These are phyloP conservation scores for Lachnellula occidentalis DNA, from an alignment of 2,329 filamentous ascomycete species.

Conservation along the genomic window DNA sequence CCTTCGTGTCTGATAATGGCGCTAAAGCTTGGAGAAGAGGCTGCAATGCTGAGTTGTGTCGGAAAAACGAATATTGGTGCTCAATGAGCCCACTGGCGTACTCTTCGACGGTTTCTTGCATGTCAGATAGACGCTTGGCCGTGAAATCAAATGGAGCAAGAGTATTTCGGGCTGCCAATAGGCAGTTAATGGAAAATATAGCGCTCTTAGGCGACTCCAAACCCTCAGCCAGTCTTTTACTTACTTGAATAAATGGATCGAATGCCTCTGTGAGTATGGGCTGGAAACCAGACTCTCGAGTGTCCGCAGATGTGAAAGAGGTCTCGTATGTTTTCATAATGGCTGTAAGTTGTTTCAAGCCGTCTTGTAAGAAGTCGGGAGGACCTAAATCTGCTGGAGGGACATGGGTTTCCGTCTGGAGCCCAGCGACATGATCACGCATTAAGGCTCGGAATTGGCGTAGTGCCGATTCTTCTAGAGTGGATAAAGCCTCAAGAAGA, in stretches of 20 bases:
- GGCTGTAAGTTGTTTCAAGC: conserved; percentile 68
- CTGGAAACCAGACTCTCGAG: conserved; percentile 65
- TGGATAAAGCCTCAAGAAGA: conserved; percentile 62
- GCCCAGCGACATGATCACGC: conserved; percentile 69
- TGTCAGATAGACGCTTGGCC: conserved; percentile 44
- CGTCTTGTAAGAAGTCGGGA: conserved; percentile 75
- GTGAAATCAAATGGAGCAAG: conserved; percentile 62
- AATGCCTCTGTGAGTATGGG: conserved; percentile 72
- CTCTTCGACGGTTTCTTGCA: conserved; percentile 51
- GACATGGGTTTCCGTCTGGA: conserved; percentile 67
- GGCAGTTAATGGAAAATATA: conserved; percentile 71
- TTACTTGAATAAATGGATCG: conserved; percentile 78
- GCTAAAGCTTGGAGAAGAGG: conserved; percentile 54
- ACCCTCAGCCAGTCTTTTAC: conserved; percentile 59
- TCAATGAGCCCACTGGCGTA: conserved; percentile 54
- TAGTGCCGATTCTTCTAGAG: conserved; percentile 70
- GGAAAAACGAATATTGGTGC: conserved; percentile 68
- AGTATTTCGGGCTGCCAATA: conserved; percentile 50
- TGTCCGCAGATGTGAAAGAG: conserved; percentile 57
- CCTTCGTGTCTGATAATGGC: conserved; percentile 32
- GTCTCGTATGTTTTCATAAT: conserved; percentile 86
- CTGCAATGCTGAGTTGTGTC: conserved; percentile 67
- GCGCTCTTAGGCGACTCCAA: conserved; percentile 55
- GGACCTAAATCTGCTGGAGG: conserved; percentile 68
- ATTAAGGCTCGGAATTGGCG: conserved; percentile 77